Conservation (phyloP, 2,329 filamentous ascomycete genomes). For the Pseudogymnoascus sp. region DNA sequence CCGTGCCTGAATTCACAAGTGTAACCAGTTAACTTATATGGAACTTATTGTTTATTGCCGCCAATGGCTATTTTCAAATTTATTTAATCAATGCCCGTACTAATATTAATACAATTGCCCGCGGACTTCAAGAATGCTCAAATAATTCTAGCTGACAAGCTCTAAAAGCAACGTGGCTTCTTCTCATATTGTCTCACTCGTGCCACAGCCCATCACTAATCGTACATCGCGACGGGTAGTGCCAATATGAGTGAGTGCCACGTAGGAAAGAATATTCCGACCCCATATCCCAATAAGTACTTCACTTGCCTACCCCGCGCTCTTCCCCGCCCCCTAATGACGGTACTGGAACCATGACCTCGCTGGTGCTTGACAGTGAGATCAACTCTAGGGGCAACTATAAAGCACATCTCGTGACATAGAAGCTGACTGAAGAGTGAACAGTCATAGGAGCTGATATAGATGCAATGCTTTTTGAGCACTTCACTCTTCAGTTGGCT, state of each 20-base stretch:
- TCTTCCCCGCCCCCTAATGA: background rate
- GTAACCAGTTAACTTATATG: background rate
- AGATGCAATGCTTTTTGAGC: background rate
- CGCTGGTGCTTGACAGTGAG: background rate
- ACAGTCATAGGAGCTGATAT: background rate
- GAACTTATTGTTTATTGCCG: slow-evolving; percentile 5
- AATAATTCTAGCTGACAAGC: slow-evolving; percentile 3
- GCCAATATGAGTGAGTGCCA: background rate
- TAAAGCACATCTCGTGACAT: background rate
- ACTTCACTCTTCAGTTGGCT: slow-evolving; percentile 17
- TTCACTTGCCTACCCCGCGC: background rate
- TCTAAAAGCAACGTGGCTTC: slow-evolving; percentile 11
- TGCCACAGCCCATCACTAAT: slow-evolving; percentile 1
- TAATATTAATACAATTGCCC: slow-evolving; percentile 6
- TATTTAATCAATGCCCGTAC: background rate
- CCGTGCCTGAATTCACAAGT: no score
- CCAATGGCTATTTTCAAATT: background rate
- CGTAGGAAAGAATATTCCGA: slow-evolving; percentile 3
- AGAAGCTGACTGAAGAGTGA: background rate
- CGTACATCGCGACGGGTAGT: background rate
- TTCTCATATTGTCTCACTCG: background rate
- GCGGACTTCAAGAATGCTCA: background rate
- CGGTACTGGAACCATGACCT: background rate
- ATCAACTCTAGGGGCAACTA: background rate
- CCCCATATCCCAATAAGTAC: background rate